phyloP scores from a whole-genome alignment of 495 filamentous ascomycete species.

The Xylaria scruposa region DNA sequence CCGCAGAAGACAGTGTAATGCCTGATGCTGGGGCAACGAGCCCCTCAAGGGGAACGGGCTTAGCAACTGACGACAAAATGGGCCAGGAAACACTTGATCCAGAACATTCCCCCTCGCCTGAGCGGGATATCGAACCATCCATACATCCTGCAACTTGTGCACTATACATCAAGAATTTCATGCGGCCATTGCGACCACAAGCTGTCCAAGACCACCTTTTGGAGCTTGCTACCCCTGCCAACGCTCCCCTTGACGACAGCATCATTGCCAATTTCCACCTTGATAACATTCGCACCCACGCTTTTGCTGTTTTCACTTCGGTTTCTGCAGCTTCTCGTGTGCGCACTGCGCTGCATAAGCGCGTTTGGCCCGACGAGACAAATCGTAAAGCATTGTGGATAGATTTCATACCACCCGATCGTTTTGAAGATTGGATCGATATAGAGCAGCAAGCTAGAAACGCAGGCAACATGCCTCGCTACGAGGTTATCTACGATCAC shows the following conservation, averaged over 20 bases:
- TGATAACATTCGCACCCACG: constrained; percentile 86
- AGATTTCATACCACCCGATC: constrained; percentile 86
- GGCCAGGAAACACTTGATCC: constrained; percentile 47
- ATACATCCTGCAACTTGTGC: constrained; percentile 83
- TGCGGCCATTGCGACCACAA: constrained; percentile 78
- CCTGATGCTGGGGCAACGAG: constrained; percentile 32
- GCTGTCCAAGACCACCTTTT: constrained; percentile 71
- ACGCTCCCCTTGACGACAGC: constrained; percentile 53
- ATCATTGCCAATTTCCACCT: constrained; percentile 74
- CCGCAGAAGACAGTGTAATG: constrained; percentile 34
- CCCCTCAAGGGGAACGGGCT: not conserved
- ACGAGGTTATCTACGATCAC: constrained; percentile 53
- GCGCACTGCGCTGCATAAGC: constrained; percentile 75
- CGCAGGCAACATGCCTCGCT: constrained; percentile 55
- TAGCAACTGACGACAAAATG: constrained; percentile 16
- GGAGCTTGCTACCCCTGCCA: constrained; percentile 67
- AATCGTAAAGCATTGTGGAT: constrained; percentile 85
- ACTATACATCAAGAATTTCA: constrained; percentile 90
- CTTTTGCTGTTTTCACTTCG: constrained; percentile 74
- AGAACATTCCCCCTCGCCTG: constrained; percentile 35
- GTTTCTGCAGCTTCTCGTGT: constrained; percentile 77
- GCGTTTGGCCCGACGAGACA: constrained; percentile 85
- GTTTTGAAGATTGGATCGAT: constrained; percentile 75
- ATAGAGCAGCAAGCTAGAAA: constrained; percentile 63
- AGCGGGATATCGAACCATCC: constrained; percentile 64